A percentile compares a stretch with the other conserved stretches of the same genome.
phyloP scores from a whole-genome alignment of 2,329 filamentous ascomycete genomes.

The Xylariaceae sp. region DNA sequence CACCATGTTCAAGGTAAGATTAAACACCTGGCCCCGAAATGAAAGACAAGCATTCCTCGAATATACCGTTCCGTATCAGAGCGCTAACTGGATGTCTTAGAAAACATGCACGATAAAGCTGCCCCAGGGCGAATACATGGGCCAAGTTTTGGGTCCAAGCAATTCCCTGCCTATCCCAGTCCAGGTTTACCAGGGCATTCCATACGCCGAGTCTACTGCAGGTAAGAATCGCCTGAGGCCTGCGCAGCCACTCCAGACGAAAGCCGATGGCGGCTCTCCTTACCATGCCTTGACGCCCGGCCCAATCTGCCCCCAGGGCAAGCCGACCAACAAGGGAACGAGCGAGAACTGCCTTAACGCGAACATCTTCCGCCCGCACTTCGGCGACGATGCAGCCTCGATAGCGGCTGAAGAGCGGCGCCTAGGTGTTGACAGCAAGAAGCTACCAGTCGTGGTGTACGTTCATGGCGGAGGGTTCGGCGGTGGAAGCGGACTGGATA shows the following conservation, averaged over 20 bases:
- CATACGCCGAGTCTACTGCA: conserved; percentile 38
- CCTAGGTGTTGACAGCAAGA: conserved; percentile 23
- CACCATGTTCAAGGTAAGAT: conserved; percentile 17
- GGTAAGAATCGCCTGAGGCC: conserved; percentile 42
- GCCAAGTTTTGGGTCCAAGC: conserved; percentile 29
- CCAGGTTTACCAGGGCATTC: conserved; percentile 45
- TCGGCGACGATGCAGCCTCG: conserved; percentile 21
- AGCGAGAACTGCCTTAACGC: conserved; percentile 49
- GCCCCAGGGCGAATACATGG: conserved; percentile 37
- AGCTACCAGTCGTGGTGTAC: conserved; percentile 51
- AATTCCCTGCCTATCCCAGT: conserved; percentile 35
- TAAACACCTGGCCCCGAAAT: no score
- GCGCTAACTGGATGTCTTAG: conserved; percentile 21
- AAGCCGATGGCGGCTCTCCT: conserved; percentile 28
- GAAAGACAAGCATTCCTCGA: background rate
- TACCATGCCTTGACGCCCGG: conserved; percentile 31
- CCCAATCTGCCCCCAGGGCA: conserved; percentile 31
- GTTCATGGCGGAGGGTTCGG: conserved; percentile 61
- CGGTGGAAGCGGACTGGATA: conserved; percentile 45
- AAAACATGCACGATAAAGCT: conserved; percentile 29
- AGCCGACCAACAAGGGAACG: conserved; percentile 23
- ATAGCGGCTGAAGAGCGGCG: conserved; percentile 19
- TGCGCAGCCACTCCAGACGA: conserved; percentile 31
- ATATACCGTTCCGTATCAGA: background rate
- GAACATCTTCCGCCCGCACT: conserved; percentile 44